Evolutionary conservation across 2,329 filamentous ascomycete species (phyloP), one percentile per base, ranked within the genome.

Genomic region (Aspergillus tanneri): DNA sequence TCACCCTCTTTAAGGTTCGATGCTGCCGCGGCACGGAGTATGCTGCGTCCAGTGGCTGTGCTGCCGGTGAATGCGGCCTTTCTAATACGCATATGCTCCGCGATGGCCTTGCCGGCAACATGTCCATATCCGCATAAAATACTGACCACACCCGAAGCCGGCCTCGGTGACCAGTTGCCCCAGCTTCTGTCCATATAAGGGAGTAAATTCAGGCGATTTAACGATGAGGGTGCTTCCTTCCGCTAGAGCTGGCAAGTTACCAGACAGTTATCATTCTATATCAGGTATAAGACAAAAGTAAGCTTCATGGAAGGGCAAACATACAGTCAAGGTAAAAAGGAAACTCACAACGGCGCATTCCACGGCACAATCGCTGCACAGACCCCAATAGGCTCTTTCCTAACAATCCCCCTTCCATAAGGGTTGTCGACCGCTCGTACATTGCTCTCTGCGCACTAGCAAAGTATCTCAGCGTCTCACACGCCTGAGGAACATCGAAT

Each of bases 191-290:
- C 77, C 77, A 2, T 76, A 58, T 0, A 69, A 76, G 5, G 82
- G 75, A 0, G 80, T 79, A 2, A 77, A 77, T 63, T 88, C 84
- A 1, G 84, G 83, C 2, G 82, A 81, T 9, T 88, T 88, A 27
- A 80, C 74, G 12, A 90, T 76, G 77, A 90, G 84, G 2, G 82
- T 80, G 63, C 85, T 87, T 1, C 85, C 84, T 2, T 82, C 81
- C 1, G 83, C 84, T 19, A 87, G 65, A 1, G 84, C 83, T 2
- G 84, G 80, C 77, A 2, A 80, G 79, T 63, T 87, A 87, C 64
- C 63, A 66, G 30, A 59, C 59, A 0, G 60, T 62, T 14, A 64
- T 63, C 60, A 63, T 62, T 14, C 60, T 62, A 46, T n/a, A 19
- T 18, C 5, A 2, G 21, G 2, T 22, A 23, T 4, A 5, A n/a